Conservation (phyloP, 2,329 filamentous ascomycete genomes). For the Hirsutella thompsonii region DNA sequence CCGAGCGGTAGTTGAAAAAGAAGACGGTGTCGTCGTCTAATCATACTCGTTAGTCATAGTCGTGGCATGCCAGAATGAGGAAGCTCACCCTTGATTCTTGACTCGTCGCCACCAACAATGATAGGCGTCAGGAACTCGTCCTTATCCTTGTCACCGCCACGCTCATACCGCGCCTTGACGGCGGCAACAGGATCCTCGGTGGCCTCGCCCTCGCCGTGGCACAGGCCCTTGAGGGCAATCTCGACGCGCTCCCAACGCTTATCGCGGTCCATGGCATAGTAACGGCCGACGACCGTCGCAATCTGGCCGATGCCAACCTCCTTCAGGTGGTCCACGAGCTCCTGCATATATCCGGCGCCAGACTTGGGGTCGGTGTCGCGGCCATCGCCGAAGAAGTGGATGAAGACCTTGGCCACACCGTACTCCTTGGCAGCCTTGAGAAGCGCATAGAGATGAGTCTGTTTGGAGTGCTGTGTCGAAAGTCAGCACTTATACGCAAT, state of each 20-base stretch:
- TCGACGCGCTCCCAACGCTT: constrained; percentile 97
- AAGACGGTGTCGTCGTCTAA: constrained; percentile 85
- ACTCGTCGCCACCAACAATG: constrained; percentile 77
- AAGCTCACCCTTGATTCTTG: constrained; percentile 63
- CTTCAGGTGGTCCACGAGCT: constrained; percentile 66
- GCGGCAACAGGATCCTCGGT: constrained; percentile 75
- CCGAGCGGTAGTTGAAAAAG: constrained; percentile 99
- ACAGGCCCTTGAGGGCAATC: constrained; percentile 74
- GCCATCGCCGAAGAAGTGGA: constrained; percentile 98
- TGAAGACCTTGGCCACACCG: constrained; percentile 80
- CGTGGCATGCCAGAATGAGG: background rate
- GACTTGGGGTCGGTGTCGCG: constrained; percentile 98
- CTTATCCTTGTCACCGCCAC: constrained; percentile 54
- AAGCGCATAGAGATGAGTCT: constrained; percentile 80
- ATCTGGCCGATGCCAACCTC: constrained; percentile 80
- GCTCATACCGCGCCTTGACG: constrained; percentile 77
- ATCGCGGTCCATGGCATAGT: constrained; percentile 99
- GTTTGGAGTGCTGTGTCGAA: constrained; percentile 66
- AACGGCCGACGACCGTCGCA: constrained; percentile 85
- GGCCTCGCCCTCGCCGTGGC: constrained; percentile 77
- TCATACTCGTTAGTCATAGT: constrained; percentile 3
- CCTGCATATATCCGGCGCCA: constrained; percentile 73
- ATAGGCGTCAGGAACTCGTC: constrained; percentile 99
- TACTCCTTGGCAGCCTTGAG: constrained; percentile 83
- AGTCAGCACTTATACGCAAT: constrained; percentile 3